Conservation (phyloP, 768 basidiomycete species). For the Artomyces pyxidatus region DNA sequence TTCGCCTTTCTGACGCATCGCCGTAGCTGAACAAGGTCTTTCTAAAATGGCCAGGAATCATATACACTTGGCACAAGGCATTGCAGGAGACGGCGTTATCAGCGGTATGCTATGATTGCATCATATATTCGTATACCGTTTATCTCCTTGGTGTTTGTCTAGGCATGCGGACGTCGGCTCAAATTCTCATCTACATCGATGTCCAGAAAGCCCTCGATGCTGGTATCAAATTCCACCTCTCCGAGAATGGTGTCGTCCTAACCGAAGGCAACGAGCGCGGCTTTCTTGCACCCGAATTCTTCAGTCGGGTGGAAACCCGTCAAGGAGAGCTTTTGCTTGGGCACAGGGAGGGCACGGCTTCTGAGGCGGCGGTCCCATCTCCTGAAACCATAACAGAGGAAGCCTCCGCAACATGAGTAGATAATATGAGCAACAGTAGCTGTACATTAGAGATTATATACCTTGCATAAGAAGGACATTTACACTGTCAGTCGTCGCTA, state of each 20-base stretch:
- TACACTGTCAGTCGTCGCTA: no score
- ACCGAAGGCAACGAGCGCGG: slow-evolving; percentile 70
- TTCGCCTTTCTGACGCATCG: no score
- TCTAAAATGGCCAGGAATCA: slow-evolving; percentile 87
- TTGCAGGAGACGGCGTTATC: slow-evolving; percentile 55
- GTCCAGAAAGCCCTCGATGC: slow-evolving; percentile 59
- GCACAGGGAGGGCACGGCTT: no score
- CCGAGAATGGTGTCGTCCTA: slow-evolving; percentile 83
- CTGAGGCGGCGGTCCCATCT: no score
- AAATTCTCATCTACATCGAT: slow-evolving; percentile 78
- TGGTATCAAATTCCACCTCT: slow-evolving; percentile 69
- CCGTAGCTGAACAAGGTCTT: slow-evolving; percentile 59
- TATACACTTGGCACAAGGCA: slow-evolving; percentile 84
- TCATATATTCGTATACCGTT: neutral
- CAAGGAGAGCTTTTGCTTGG: slow-evolving; percentile 20
- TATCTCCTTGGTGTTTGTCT: no score
- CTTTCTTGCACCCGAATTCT: slow-evolving; percentile 53
- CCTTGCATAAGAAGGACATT: no score
- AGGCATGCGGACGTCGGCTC: slow-evolving; percentile 80
- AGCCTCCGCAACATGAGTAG: no score
- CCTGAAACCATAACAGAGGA: no score
- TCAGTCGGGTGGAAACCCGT: slow-evolving; percentile 55
- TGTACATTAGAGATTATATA: no score
- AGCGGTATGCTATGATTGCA: slow-evolving; percentile 49
- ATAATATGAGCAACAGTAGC: no score